Base-by-base conservation (phyloP, 345 rosid species). In the Chamaenerion angustifolium region DNA sequence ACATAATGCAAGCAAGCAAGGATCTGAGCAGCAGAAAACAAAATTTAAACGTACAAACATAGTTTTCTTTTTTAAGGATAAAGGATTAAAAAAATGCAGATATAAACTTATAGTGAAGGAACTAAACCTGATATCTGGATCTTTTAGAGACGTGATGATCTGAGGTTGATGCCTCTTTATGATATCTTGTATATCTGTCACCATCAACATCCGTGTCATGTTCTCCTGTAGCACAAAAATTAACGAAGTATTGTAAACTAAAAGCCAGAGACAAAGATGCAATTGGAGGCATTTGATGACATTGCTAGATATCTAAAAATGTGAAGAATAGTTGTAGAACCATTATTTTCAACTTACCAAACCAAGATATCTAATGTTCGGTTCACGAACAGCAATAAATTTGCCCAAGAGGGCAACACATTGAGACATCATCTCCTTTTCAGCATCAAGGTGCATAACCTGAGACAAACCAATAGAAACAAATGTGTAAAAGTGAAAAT, bases 381-480 rank as follows among this genome's bases (percentile, higher is more conserved):
- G 99, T 71, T 93, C 99, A 42, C 99, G 96, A 21, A 93, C 99
- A 14, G 99, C 90, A 58, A 93, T 85, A 64, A 88, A 93, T 75
- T 93, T 93, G 48, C 99, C 99, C 58, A 93, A 95, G 56, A 93
- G 95, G 54, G 96, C 88, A 63, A 93, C 95, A 60, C 99, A 88
- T 65, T 93, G 99, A 62, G 99, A 84, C 94, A 93, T 85, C 99
- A 93, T 88, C 79, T 93, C 99, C 54, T 81, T 88, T 68, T 93
- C 99, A 50, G 99, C 99, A 82, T 93, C 97, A 70, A 93, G 99
- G 75, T 93, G 99, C 92, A 93, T 88, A 68, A 93, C 94, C 99
- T 93, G 69, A 47, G 43, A 52, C 13, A 12, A 41, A 50, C 56
- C 52, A 51, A 70, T 49, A 25, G 37, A 31, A 31, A 49, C 17